Evolutionary conservation across 2,329 filamentous ascomycete genomes (phyloP).

Genomic region (Tolypocladium endophyticum): DNA sequence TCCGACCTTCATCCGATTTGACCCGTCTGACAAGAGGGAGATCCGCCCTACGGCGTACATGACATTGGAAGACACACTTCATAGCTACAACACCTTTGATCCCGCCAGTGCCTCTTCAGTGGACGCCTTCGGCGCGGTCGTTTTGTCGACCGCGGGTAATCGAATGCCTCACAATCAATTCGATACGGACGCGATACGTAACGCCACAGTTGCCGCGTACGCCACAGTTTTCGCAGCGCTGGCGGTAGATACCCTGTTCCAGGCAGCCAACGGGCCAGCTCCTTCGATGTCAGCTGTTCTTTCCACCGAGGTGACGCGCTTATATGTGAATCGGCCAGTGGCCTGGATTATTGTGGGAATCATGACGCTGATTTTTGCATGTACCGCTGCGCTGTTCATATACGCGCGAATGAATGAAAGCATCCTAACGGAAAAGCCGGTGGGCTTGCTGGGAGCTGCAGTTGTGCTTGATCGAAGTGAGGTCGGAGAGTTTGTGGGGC

Average conservation of each 20-base stretch:
- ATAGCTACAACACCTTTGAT: neutral
- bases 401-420: neutral
- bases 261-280: neutral
- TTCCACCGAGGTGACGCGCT: neutral
- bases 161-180: neutral
- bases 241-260: neutral
- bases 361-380: neutral
- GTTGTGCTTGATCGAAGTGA: neutral
- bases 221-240: neutral
- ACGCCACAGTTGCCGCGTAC: neutral
- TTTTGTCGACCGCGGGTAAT: neutral
- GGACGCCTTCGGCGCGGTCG: neutral
- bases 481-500: neutral
- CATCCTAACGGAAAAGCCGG: neutral
- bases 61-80: neutral
- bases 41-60: neutral
- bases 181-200: neutral
- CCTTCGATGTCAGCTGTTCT: neutral
- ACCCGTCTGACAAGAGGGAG: neutral
- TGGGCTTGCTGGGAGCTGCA: neutral
- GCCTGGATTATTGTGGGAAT: neutral
- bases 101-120: neutral
- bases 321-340: neutral
- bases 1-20: neutral
- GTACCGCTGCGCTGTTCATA: neutral